These are phyloP conservation scores for Cladophialophora exuberans DNA, from an alignment of 2,329 filamentous ascomycete genomes.

Conservation along the genomic window DNA sequence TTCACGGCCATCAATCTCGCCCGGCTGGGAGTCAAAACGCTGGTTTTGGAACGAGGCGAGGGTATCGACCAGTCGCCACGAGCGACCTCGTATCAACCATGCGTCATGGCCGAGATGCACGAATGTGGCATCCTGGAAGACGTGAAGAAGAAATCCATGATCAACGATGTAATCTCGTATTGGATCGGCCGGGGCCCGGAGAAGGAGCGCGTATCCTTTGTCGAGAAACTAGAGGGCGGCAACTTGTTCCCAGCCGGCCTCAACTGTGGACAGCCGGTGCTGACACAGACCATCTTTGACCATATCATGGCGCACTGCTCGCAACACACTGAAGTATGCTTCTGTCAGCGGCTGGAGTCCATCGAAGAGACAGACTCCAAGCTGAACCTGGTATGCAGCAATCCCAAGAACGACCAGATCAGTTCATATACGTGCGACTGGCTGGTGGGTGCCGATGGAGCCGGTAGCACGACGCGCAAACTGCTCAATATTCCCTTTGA, in stretches of 20 bases:
- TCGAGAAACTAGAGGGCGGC: constrained; percentile 41
- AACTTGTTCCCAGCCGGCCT: constrained; percentile 49
- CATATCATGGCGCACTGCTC: constrained; percentile 23
- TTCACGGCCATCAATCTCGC: constrained; percentile 25
- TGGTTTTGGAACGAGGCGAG: constrained; percentile 23
- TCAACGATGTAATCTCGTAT: constrained; percentile 27
- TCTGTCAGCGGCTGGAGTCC: constrained; percentile 22
- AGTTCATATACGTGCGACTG: constrained; percentile 24
- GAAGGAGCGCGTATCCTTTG: constrained; percentile 21
- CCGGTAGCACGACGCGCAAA: constrained; percentile 22
- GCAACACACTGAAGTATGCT: constrained; percentile 22
- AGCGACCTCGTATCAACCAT: constrained; percentile 28
- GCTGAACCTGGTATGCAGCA: constrained; percentile 12
- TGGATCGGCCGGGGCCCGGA: too few relatives aligned
- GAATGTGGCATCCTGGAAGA: constrained; percentile 26
- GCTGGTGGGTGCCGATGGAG: constrained; percentile 26
- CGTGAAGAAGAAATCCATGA: constrained; percentile 23
- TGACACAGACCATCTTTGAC: constrained; percentile 18
- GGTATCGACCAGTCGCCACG: constrained; percentile 27
- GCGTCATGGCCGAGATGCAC: constrained; percentile 25
- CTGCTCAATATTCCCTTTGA: constrained; percentile 25
- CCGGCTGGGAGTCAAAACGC: constrained; percentile 18
- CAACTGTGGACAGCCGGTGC: constrained; percentile 25
- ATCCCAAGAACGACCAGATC: constrained; percentile 18
- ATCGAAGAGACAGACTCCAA: constrained; percentile 5